Conservation (phyloP, 768 basidiomycete genomes). For the Peribolospora kevripleyi region DNA sequence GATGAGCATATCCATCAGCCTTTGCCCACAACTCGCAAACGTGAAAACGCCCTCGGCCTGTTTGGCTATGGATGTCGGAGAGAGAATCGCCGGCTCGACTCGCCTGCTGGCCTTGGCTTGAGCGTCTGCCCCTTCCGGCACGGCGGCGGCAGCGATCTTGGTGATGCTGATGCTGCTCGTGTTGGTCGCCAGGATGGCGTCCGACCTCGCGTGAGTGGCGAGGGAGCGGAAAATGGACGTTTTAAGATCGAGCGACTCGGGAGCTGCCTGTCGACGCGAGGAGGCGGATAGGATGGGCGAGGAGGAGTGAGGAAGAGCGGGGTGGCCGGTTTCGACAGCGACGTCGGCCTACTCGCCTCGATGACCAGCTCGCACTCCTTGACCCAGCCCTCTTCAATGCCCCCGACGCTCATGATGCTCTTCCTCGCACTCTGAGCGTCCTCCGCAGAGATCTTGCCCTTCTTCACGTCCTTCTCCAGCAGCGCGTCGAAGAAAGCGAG, state of each 20-base stretch:
- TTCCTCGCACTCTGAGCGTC: conserved; percentile 51
- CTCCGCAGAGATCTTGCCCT: conserved; percentile 41
- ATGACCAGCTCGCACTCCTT: conserved; percentile 74
- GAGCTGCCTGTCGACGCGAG: conserved; percentile 38
- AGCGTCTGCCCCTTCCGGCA: conserved; percentile 36
- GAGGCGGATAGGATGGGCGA: not conserved
- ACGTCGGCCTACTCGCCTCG: conserved; percentile 32
- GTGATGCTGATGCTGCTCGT: conserved; percentile 88
- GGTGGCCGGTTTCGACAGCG: not conserved
- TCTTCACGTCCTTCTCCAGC: conserved; percentile 66
- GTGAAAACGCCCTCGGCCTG: too few relatives aligned
- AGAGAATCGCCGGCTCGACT: too few relatives aligned
- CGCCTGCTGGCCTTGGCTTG: too few relatives aligned
- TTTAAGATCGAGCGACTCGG: conserved; percentile 60
- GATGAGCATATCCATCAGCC: too few relatives aligned
- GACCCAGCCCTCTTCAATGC: conserved; percentile 28
- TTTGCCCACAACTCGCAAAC: too few relatives aligned
- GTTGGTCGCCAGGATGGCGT: conserved; percentile 68
- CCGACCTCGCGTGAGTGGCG: conserved; percentile 38
- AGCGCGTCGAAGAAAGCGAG: conserved; percentile 47
- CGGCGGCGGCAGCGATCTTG: conserved; percentile 62
- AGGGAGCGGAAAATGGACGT: conserved; percentile 47
- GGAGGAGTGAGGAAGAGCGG: not conserved
- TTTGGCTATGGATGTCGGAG: too few relatives aligned
- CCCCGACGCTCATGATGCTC: conserved; percentile 36